Conservation (phyloP, 2,329 filamentous ascomycete genomes). For the Trichoderma oligosporum region DNA sequence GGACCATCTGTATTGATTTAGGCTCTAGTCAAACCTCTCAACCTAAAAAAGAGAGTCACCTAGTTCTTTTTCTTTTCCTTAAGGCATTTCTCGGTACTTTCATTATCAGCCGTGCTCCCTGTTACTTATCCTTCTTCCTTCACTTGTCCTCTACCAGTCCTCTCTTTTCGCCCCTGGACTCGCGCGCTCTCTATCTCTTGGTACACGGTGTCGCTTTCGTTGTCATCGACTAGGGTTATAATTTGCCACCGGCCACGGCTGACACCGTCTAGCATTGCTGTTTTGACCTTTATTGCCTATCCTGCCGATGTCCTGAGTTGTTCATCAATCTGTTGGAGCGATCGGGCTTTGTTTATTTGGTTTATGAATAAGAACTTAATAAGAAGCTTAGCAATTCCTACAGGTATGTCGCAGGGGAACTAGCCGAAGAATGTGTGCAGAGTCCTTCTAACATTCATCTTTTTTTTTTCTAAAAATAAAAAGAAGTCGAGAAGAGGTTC, state of each 20-base stretch:
- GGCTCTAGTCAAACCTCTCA: conserved; percentile 3
- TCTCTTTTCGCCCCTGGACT: neutral
- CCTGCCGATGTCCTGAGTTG: neutral
- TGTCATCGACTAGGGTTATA: neutral
- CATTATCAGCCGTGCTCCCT: neutral
- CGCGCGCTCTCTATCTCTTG: neutral
- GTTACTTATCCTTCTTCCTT: neutral
- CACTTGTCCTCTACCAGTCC: neutral
- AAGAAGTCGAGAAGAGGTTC: too few species aligned
- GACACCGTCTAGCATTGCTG: neutral
- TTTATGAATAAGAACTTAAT: neutral
- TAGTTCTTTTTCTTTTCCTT: neutral
- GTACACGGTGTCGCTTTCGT: neutral
- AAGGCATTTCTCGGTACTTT: neutral
- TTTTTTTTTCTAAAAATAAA: too few species aligned
- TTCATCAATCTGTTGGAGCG: neutral
- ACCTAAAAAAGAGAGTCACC: neutral
- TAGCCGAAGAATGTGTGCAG: neutral
- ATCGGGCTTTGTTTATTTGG: neutral
- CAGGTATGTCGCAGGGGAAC: neutral
- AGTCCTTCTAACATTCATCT: too few species aligned
- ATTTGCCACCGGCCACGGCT: neutral
- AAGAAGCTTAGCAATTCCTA: neutral
- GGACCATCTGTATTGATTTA: conserved; percentile 2
- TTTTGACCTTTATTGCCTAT: neutral